Conservation (phyloP, 768 basidiomycete species). For the Kwoniella shandongensis region DNA sequence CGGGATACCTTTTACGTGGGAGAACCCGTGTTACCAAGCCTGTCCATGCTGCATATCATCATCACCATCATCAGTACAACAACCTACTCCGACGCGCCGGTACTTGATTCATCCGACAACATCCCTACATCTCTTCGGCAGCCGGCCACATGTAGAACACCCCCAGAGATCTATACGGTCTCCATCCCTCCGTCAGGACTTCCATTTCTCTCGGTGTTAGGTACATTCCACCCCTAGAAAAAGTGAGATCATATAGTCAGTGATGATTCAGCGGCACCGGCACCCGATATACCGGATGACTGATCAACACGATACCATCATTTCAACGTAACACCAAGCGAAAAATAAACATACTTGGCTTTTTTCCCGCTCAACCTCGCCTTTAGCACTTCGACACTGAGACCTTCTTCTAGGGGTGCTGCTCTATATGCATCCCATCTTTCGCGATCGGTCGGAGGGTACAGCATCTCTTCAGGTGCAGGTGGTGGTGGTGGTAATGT, state of each 20-base stretch:
- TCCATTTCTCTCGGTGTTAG: constrained; percentile 82
- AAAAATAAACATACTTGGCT: constrained; percentile 44
- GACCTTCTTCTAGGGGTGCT: constrained; percentile 35
- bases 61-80: too few relatives aligned
- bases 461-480: constrained; percentile 24
- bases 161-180: constrained; percentile 77
- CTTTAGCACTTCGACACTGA: constrained; percentile 41
- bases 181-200: constrained; percentile 71
- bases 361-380: constrained; percentile 48
- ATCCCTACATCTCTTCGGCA: constrained; percentile 55
- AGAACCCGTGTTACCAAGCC: too few relatives aligned
- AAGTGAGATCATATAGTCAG: background rate
- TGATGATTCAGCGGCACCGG: background rate
- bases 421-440: constrained; percentile 28
- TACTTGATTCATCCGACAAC: too few relatives aligned
- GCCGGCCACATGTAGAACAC: constrained; percentile 89
- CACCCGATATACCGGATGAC: background rate
- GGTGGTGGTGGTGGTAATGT: constrained; percentile 23
- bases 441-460: constrained; percentile 4
- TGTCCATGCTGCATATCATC: too few relatives aligned
- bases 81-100: too few relatives aligned
- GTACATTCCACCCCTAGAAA: constrained; percentile 54
- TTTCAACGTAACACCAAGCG: background rate
- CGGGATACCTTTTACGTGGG: too few relatives aligned
- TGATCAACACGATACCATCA: background rate